Evolutionary conservation across 2,329 filamentous ascomycete genomes (phyloP), one percentile per base, ranked within the genome.

Genomic region (Akanthomyces dipterigenus): DNA sequence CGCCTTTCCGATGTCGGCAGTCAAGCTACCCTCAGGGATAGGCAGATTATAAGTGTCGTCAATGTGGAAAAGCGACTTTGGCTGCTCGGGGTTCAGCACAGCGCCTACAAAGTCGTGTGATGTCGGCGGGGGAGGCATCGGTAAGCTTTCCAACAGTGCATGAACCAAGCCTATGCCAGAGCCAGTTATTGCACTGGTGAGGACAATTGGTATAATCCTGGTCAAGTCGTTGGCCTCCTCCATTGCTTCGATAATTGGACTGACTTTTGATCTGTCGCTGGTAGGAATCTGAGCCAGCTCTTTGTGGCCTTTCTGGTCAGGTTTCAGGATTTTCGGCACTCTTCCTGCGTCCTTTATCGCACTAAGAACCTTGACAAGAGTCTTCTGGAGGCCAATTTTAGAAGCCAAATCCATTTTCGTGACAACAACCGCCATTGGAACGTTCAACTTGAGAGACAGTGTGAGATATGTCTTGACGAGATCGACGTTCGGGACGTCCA

Each of bases 321-420:
- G 78, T 40, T 81, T 79, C n/a, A 97, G 73, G 62, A 97, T 87
- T 60, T 85, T 85, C 0, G 93, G 93, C 55, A 82, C 84, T 62
- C 90, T 85, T 3, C 89, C 89, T 28, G 85, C 83, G 18, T 83
- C 81, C 75, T 97, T 98, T 55, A 98, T 78, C 2, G 85, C 82
- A 0, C 91, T 88, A 36, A 98, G 77, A 2, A 96, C 78, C 67
- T 87, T 90, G 18, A 82, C 83, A 63, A 98, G 77, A 0, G 85
- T 91, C 55, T 83, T 83, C 61, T 87, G 85, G 9, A 98, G 72
- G 11, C 86, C 86, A 12, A 77, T 73, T 65, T 88, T 92, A 16
- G 88, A 93, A 18, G 92, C 91, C 48, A 96, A 74, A 67, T 99
- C 95, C 64, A 96, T 81, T 71, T 98, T 99, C 1, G 95, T 98